A percentile compares a stretch with the other conserved stretches of the same genome.
Conservation (phyloP, 2,329 filamentous ascomycete species). For the Trichophyton simii region DNA sequence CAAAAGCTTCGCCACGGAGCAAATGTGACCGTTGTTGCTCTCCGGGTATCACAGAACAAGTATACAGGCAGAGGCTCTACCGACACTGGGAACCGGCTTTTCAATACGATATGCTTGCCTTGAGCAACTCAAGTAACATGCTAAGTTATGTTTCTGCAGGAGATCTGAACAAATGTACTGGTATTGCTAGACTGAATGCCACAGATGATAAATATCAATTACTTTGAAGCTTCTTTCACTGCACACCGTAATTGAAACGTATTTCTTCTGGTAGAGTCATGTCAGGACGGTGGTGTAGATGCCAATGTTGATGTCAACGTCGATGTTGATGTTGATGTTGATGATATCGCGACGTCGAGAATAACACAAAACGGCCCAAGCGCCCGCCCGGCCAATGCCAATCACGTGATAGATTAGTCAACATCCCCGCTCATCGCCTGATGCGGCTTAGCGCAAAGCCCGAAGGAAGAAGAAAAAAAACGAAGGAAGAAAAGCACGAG, state of each 20-base stretch:
- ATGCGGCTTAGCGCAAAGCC: not conserved
- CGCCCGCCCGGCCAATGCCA: no score
- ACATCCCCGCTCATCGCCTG: not conserved
- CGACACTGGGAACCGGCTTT: constrained; percentile 49
- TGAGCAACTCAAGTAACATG: no score
- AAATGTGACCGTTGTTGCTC: constrained; percentile 36
- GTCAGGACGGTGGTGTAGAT: no score
- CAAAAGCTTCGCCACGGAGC: constrained; percentile 15
- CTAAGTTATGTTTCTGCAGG: no score
- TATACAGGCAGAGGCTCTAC: constrained; percentile 41
- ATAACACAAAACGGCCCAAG: no score
- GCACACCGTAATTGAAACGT: no score
- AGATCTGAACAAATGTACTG: no score
- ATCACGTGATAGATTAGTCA: not conserved
- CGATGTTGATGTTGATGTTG: not conserved
- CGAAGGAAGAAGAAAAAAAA: not conserved
- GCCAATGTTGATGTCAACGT: no score
- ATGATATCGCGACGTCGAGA: not conserved
- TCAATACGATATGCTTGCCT: constrained; percentile 19
- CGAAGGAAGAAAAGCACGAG: not conserved
- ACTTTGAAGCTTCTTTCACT: no score
- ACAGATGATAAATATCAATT: no score
- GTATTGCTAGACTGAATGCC: no score
- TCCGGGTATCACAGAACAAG: constrained; percentile 46
- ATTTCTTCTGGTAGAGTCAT: no score